Evolutionary conservation across 75 land plant genomes (phyloP).

Genomic region (Selaginella moellendorffii): DNA sequence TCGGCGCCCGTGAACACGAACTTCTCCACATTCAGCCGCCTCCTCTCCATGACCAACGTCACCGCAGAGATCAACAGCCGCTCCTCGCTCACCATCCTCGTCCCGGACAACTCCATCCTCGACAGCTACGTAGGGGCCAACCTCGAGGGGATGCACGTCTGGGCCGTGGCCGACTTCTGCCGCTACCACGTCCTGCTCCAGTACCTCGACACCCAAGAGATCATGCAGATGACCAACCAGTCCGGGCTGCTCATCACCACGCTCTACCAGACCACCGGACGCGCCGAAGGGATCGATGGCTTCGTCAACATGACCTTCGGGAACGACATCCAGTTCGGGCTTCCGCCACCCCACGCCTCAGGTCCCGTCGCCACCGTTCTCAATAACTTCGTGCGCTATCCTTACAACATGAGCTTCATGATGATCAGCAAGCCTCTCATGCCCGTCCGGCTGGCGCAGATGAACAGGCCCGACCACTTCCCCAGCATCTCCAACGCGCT

Average conservation of each 20-base stretch:
- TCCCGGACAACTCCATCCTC: constrained; percentile 41
- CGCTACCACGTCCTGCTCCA: background rate
- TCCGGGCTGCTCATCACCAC: background rate
- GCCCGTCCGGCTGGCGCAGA: constrained; percentile 38
- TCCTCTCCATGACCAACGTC: constrained; percentile 34
- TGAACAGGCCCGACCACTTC: constrained; percentile 36
- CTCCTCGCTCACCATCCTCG: constrained; percentile 59
- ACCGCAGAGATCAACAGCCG: constrained; percentile 42
- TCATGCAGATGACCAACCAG: constrained; percentile 2
- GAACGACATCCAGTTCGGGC: constrained; percentile 21
- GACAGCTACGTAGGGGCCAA: constrained; percentile 14
- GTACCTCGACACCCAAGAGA: background rate
- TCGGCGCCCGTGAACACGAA: constrained; percentile 12
- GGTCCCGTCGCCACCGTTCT: constrained; percentile 40
- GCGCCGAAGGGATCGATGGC: background rate
- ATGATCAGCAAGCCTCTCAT: constrained; percentile 32
- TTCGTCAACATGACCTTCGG: constrained; percentile 8
- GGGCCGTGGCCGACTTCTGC: constrained; percentile 9
- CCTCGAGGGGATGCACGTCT: constrained; percentile 16
- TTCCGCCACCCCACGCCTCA: constrained; percentile 28
- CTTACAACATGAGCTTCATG: constrained; percentile 41
- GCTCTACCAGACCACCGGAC: constrained; percentile 3
- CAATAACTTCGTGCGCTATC: constrained; percentile 19
- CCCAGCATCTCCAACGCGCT: constrained; percentile 40
- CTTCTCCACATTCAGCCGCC: constrained; percentile 39